These are phyloP conservation scores for Penicillium sp. DNA, from an alignment of 2,329 filamentous ascomycete species.

Conservation along the genomic window DNA sequence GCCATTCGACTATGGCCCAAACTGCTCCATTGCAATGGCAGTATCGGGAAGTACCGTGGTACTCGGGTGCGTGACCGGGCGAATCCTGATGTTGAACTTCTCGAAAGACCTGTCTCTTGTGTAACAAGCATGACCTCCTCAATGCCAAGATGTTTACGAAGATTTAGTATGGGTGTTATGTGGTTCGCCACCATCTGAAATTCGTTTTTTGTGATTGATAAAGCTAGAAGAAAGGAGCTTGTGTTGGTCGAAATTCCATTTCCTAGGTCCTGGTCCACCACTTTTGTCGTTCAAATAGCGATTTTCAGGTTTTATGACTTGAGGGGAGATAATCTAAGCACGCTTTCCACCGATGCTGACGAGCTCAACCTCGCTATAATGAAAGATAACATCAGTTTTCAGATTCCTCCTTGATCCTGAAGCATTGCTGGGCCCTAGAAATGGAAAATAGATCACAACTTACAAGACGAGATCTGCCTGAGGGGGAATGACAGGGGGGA, in stretches of 20 bases:
- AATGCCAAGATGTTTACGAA: background rate
- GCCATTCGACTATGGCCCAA: background rate
- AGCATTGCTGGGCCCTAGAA: background rate
- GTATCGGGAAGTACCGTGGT: background rate
- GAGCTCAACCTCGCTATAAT: background rate
- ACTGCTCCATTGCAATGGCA: background rate
- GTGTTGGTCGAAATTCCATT: background rate
- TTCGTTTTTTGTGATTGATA: fast-evolving
- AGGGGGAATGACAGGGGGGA: constrained; percentile 74
- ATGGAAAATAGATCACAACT: constrained; percentile 42
- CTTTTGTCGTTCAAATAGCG: background rate
- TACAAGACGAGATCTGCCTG: constrained; percentile 81
- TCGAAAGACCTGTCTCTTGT: background rate
- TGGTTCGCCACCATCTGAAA: background rate
- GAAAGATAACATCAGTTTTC: background rate
- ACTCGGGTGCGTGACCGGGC: background rate
- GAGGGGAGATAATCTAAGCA: background rate
- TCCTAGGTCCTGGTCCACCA: background rate
- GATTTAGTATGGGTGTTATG: background rate
- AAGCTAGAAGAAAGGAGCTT: background rate
- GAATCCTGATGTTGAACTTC: background rate
- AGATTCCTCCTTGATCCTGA: background rate
- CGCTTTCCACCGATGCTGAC: background rate
- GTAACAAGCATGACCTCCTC: background rate
- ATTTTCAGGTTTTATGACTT: too few species aligned